Evolutionary conservation across 495 filamentous ascomycete species (phyloP).

Genomic region (Letharia columbiana): DNA sequence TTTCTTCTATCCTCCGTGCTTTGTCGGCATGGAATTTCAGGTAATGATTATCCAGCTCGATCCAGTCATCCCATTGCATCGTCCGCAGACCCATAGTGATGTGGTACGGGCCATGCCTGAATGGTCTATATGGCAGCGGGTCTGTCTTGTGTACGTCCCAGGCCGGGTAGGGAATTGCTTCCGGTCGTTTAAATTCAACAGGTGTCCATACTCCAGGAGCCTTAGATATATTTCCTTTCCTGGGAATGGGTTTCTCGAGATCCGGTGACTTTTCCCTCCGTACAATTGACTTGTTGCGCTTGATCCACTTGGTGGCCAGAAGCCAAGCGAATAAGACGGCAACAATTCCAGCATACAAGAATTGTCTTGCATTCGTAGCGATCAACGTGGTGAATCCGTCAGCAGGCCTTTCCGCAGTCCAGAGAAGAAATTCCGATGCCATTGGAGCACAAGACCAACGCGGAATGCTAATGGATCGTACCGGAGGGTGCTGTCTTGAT

Average conservation of each 20-base stretch:
- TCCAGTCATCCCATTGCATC: slow-evolving; percentile 77
- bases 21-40: slow-evolving; percentile 69
- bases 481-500: background rate
- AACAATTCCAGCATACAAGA: slow-evolving; percentile 17
- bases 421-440: background rate
- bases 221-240: slow-evolving; percentile 12
- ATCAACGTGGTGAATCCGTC: background rate
- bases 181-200: slow-evolving; percentile 58
- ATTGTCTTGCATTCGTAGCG: background rate
- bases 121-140: slow-evolving; percentile 76
- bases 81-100: slow-evolving; percentile 77
- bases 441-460: background rate
- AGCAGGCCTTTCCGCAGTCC: background rate
- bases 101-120: slow-evolving; percentile 73
- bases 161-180: slow-evolving; percentile 55
- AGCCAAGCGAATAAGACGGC: slow-evolving; percentile 13
- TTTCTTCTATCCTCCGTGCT: slow-evolving; percentile 57
- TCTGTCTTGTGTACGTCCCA: slow-evolving; percentile 68
- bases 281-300: slow-evolving; percentile 11
- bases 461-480: too few species aligned
- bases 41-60: slow-evolving; percentile 81
- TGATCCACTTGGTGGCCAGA: slow-evolving; percentile 6
- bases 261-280: slow-evolving; percentile 18
- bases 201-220: slow-evolving; percentile 56
- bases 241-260: slow-evolving; percentile 22